Conservation (phyloP, 1,284 basidiomycete species). For the Porphyrellus sp. region DNA sequence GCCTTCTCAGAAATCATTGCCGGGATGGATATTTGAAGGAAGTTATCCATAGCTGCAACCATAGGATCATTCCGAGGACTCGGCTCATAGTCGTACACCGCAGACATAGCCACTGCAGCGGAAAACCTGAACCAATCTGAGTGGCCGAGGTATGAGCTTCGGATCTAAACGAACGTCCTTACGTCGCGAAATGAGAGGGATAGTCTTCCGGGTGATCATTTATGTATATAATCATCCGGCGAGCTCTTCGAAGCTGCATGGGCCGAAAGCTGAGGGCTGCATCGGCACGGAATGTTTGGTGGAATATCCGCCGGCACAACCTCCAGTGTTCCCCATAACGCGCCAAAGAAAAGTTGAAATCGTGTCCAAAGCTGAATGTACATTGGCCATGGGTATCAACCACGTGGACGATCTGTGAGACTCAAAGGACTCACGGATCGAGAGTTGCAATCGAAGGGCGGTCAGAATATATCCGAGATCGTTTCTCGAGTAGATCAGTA, state of each 20-base stretch:
- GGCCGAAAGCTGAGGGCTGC: not conserved
- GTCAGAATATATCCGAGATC: conserved; percentile 23
- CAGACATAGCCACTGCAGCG: not conserved
- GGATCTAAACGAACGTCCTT: not conserved
- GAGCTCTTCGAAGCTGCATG: not conserved
- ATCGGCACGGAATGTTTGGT: not conserved
- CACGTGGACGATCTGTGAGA: not conserved
- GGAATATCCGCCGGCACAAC: not conserved
- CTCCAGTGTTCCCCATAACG: conserved; percentile 22
- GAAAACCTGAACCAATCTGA: not conserved
- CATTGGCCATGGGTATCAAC: not conserved
- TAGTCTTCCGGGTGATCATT: not conserved
- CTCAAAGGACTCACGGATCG: conserved; percentile 17
- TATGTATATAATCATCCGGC: not conserved
- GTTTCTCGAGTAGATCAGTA: conserved; percentile 21
- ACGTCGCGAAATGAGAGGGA: not conserved
- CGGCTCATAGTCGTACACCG: conserved; percentile 8
- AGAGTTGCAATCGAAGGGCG: conserved; percentile 21
- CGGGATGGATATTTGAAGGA: conserved; percentile 9
- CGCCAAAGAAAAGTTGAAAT: conserved; percentile 10
- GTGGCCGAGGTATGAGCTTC: not conserved
- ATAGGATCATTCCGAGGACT: conserved; percentile 19
- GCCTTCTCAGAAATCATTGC: conserved; percentile 3
- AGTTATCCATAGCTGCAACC: conserved; percentile 19
- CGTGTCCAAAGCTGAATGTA: conserved; percentile 9